Base-by-base conservation (phyloP, 805 yeast species). In the Wickerhamomyces rabaulensis region DNA sequence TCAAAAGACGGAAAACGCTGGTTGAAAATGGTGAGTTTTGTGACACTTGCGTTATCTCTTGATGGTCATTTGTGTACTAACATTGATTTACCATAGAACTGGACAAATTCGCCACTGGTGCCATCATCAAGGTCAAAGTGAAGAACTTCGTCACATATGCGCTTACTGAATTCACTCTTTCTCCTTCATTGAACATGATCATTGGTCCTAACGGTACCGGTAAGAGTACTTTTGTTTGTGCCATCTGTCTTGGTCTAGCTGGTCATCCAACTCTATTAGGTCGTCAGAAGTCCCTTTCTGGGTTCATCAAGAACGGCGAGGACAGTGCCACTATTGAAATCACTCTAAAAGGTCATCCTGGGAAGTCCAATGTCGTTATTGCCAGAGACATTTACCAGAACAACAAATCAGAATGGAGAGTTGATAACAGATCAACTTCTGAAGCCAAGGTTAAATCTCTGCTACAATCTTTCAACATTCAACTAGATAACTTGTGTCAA, bases 121-220 rank as follows among this genome's bases (percentile, higher is more conserved):
- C 76, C 4, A 68, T 78, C 37, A 58, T 82, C n/a, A 69, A 76
- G 36, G 78, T 84, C 23, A 74, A 71, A 46, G 72, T 85, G 25
- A 64, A 64, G 52, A 83, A 84, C 61, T 85, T 85, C 66, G 86
- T 87, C 60, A 84, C 91, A 0, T 86, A 84, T 61, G 58, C 79
- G 1, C 65, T 75, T 40, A 80, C 87, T 0, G 90, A 84, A 63
- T 89, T 88, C 64, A 72, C 74, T 36, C 74, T 92, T 47, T 85
- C 92, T 0, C 97, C 97, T 0, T 73, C 83, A 2, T 71, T 94
- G 60, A 94, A 94, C 61, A 80, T 94, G 83, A 86, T 94, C 48
- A 84, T 94, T 44, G 99, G 97, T 0, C 97, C 97, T 12, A 94
- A 94, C 62, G 99, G 99, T 31, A 79, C 96, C 0, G 99, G 99